Evolutionary conservation across 177 flowering plant genomes (phyloP), one percentile per base, ranked within the genome.

Genomic region (Vitis hybrid): DNA sequence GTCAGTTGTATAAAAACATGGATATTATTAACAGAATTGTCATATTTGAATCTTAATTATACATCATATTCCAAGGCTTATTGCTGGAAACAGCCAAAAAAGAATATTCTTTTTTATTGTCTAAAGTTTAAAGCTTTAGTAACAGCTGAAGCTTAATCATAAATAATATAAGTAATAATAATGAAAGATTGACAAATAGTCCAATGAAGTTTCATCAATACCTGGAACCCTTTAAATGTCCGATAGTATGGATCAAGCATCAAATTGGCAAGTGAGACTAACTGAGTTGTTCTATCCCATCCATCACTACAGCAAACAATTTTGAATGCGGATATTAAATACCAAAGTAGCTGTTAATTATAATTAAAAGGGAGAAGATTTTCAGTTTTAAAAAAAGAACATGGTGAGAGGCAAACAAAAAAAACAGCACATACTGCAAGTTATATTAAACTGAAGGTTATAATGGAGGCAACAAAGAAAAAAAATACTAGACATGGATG

Each of bases 201-300:
- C 15, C n/a, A 18, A 65, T 50, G 7, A 56, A 73, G 6, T 39
- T 39, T 39, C 7, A 39, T 39, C 45, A 39, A 62, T 85, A 96
- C 99, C 98, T 96, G 99, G 82, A 96, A 96, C n/a, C 99, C 99
- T 8, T 82, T 68, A 50, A 96, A 81, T 72, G 99, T 96, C 48
- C 99, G 84, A 76, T 96, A 94, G 74, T 89, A 94, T 61, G 99
- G 98, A 85, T 96, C 99, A 75, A 96, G 98, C 83, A 96, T 69
- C 82, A 96, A 81, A 76, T 87, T 86, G 70, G 99, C 97, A 77
- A 96, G 93, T 48, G 99, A 83, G 66, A 96, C 90, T 84, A 96
- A 76, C 76, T 96, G 99, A 68, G 92, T 85, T 66, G 99, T 96
- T 81, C 99, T 86, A 73, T 96, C 99, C 99, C 99, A 96, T 68